These are phyloP conservation scores for Colletotrichum coccodes DNA, from an alignment of 2,329 filamentous ascomycete species.

Conservation along the genomic window DNA sequence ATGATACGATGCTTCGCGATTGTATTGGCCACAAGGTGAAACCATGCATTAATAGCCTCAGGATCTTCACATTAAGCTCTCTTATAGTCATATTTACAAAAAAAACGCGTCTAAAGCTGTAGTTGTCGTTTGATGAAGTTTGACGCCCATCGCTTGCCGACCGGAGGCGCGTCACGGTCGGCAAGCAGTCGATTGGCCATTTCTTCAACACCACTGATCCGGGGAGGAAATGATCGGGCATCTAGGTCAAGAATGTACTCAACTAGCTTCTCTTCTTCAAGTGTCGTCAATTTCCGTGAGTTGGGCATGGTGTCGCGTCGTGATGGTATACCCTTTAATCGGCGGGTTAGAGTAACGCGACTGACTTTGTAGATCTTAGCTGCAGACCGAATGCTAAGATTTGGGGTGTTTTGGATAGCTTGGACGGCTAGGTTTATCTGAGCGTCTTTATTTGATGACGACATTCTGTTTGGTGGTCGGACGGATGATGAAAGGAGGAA, in stretches of 20 bases:
- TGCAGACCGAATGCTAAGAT: not conserved
- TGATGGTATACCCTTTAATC: not conserved
- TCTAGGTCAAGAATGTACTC: not conserved
- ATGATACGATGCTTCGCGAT: not conserved
- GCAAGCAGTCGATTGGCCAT: constrained; percentile 38
- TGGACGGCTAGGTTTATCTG: too few relatives aligned
- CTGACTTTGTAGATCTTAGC: not conserved
- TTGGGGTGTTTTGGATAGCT: not conserved
- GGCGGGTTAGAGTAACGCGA: not conserved
- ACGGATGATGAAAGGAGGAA: too few relatives aligned
- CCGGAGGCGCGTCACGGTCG: constrained; percentile 33
- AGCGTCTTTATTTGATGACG: too few relatives aligned
- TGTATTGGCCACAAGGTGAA: not conserved
- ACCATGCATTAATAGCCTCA: too few relatives aligned
- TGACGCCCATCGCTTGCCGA: constrained; percentile 37
- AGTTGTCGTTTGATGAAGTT: constrained; percentile 41
- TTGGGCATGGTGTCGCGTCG: not conserved
- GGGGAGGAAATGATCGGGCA: constrained; percentile 1
- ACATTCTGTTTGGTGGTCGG: too few relatives aligned
- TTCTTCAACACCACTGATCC: constrained; percentile 35
- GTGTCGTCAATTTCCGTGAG: not conserved
- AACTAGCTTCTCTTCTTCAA: not conserved
- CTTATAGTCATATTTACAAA: too few relatives aligned
- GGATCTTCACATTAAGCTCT: too few relatives aligned
- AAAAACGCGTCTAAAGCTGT: not conserved